Percentiles rank a stretch among this genome's conserved stretches.
Evolutionary conservation across 75 land plant genomes (phyloP).

Genomic region (Pinus albicaulis): DNA sequence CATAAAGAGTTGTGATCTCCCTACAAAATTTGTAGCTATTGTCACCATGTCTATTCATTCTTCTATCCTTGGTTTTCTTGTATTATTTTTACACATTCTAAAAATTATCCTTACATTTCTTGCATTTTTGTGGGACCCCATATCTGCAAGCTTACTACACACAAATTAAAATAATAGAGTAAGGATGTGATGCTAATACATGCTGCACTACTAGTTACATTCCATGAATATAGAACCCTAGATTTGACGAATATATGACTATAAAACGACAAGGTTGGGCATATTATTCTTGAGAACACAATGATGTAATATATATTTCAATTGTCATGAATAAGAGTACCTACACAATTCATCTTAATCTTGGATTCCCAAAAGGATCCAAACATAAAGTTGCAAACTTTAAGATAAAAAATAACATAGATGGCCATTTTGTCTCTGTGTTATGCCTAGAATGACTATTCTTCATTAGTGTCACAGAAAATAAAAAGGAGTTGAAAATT

Average conservation of each 20-base stretch:
- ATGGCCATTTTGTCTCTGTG: no score
- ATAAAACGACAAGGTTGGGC: not conserved
- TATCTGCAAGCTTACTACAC: constrained; percentile 24
- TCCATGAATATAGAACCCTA: not conserved
- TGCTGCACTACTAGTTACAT: not conserved
- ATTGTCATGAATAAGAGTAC: not conserved
- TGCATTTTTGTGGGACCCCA: constrained; percentile 30
- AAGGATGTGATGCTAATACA: no score
- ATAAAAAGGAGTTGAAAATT: no score
- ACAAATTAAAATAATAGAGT: not conserved
- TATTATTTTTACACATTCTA: constrained; percentile 45
- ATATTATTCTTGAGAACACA: not conserved
- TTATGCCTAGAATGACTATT: no score
- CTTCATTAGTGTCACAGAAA: no score
- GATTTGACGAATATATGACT: not conserved
- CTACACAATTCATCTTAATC: no score
- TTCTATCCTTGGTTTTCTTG: constrained; percentile 44
- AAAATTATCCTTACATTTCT: constrained; percentile 41
- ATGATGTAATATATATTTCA: not conserved
- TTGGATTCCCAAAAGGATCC: no score
- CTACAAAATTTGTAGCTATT: constrained; percentile 20
- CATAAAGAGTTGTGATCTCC: constrained; percentile 22
- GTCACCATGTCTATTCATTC: constrained; percentile 16
- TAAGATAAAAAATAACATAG: no score
- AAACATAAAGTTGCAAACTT: no score